Base-by-base conservation (phyloP, 108 stramenopile species). In the Skeletonema costatum region DNA sequence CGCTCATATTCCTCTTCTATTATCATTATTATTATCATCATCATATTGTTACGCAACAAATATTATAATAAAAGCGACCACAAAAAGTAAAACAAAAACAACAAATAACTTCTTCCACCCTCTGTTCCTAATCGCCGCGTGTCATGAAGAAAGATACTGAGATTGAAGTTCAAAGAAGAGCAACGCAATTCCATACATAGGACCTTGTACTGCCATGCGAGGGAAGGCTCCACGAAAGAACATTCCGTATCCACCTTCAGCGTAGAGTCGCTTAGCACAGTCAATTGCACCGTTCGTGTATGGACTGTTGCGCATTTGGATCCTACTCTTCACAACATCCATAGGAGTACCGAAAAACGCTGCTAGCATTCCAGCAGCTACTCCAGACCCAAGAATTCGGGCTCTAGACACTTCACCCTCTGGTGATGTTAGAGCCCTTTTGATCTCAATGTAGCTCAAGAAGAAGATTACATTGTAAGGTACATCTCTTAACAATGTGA, bases 381-480 rank as follows among this genome's bases (percentile, higher is more conserved):
- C 82, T 29, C 88, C 88, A 39, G 88, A 65, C 4, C 71, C 74
- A 36, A 85, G 48, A 39, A 75, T 75, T n/a, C 67, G 51, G 5
- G 68, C 13, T 17, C 66, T 51, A 12, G 61, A 63, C 17, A 63
- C 70, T 9, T 70, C 33, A 29, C 76, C 76, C 2, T 63, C 70
- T 29, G 64, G 32, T 5, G 61, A 63, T 30, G 76, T 60, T 32
- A 72, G 71, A 11, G 44, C 61, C 35, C 62, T 44, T 82, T 87
- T 87, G 32, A 83, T 60, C 5, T 60, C 74, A 29, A 87, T 72
- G 70, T 92, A 92, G 12, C 66, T 62, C 17, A 87, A 88, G 65
- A 89, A 73, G 81, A 88, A 90, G 74, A 92, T 68, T 64, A 63
- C 56, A 50, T 74, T 64, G 76, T 89, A 94, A 38, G 89, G 87